Evolutionary conservation across 139 green algal genomes (phyloP).

Genomic region (Zygnema cylindricum): DNA sequence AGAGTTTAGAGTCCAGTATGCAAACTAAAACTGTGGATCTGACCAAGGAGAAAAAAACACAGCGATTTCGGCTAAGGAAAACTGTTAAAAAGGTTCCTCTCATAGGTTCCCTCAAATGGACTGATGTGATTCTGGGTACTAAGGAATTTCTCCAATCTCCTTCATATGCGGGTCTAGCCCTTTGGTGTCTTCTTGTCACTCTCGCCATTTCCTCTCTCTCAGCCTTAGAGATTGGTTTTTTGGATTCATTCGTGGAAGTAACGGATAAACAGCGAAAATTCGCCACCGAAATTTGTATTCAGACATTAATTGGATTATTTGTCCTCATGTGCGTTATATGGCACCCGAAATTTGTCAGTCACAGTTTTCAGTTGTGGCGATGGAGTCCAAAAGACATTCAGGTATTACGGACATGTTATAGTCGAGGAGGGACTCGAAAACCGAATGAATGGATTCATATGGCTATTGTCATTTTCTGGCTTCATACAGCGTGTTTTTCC

Average conservation of each 20-base stretch:
- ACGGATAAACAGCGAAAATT: background rate
- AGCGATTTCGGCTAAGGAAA: background rate
- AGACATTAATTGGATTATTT: conserved; percentile 42
- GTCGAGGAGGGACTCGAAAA: conserved; percentile 22
- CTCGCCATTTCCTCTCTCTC: background rate
- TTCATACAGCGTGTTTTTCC: conserved; percentile 42
- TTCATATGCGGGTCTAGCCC: background rate
- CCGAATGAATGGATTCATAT: conserved; percentile 50
- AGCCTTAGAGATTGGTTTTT: background rate
- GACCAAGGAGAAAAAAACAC: background rate
- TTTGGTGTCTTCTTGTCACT: background rate
- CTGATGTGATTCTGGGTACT: background rate
- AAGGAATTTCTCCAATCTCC: background rate
- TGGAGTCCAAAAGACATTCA: conserved; percentile 27
- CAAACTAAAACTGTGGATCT: background rate
- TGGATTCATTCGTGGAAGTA: background rate
- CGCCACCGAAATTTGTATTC: background rate
- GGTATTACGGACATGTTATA: conserved; percentile 22
- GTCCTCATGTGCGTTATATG: conserved; percentile 15
- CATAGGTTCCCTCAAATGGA: background rate
- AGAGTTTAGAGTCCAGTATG: background rate
- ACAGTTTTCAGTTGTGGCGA: background rate
- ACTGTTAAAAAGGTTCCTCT: background rate
- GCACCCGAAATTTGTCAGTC: conserved; percentile 12
- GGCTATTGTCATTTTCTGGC: conserved; percentile 22